Evolutionary conservation across 805 yeast genomes (phyloP).

Genomic region (Blastobotrys parvus): DNA sequence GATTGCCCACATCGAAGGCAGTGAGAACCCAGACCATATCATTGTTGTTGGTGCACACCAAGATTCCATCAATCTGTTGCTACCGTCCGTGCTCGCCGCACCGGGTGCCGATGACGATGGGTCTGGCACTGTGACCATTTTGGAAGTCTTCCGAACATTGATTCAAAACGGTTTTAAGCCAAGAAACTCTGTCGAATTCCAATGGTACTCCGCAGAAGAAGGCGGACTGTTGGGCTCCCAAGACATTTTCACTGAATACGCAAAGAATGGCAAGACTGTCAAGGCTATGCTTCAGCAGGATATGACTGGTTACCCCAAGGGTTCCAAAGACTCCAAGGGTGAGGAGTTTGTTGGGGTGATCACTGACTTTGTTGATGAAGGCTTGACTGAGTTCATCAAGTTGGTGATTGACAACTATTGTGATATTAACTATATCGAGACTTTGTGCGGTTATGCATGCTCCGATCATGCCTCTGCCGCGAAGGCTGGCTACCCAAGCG

Average conservation of each 20-base stretch:
- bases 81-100: conserved; percentile 61
- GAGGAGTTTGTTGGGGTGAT: conserved; percentile 74
- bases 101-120: conserved; percentile 98
- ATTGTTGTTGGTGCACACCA: conserved; percentile 86
- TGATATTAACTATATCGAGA: conserved; percentile 60
- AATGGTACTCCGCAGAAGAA: conserved; percentile 93
- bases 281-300: conserved; percentile 89
- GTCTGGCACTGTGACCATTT: conserved; percentile 70
- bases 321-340: conserved; percentile 39
- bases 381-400: conserved; percentile 54
- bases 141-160: conserved; percentile 67
- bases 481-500: conserved; percentile 75
- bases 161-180: conserved; percentile 42
- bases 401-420: conserved; percentile 54
- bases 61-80: conserved; percentile 68
- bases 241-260: conserved; percentile 59
- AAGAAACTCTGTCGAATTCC: conserved; percentile 76
- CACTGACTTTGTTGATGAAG: conserved; percentile 53
- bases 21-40: conserved; percentile 34
- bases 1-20: conserved; percentile 46
- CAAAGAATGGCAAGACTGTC: conserved; percentile 40
- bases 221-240: conserved; percentile 82
- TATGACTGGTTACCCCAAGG: conserved; percentile 75
- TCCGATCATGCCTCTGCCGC: conserved; percentile 87
- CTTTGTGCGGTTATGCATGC: conserved; percentile 86